Base-by-base conservation (phyloP, 129 eudicot genomes). In the Kitagawia praeruptora region DNA sequence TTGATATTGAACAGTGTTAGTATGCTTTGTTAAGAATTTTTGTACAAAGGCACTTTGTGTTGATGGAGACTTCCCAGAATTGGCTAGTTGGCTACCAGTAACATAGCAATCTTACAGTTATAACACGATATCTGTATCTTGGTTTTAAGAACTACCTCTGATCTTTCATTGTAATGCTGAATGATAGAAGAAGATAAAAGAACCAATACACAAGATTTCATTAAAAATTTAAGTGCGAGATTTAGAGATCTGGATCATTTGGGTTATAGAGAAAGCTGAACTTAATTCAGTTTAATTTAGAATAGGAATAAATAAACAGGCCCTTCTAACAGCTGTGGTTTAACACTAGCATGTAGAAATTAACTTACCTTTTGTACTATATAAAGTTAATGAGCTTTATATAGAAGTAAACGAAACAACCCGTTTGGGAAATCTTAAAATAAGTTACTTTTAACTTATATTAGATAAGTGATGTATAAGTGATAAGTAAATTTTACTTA, bases 321-420 rank as follows among this genome's bases (percentile, higher is more conserved):
- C 14, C 70, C 70, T 2, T 27, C 37, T 25, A 53, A 53, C 25
- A 53, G 61, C 25, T 53, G 61, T 53, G 61, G 25, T 53, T 19
- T 9, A 56, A 23, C 42, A 70, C 40, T 70, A 38, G 21, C 41
- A 16, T 70, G 72, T 54, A 42, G 74, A 37, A 74, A 53, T 64
- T 64, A 11, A 28, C 40, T 58, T 49, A 12, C 64, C 38, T n/a
- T 63, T 80, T 1, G 5, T 42, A 63, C 75, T 23, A 74, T 34
- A 42, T 38, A 81, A 81, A 81, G 79, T 81, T 31, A 16, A 41
- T 21, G 37, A 61, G 75, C 80, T 81, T 81, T 81, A n/a, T n/a
- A 21, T 56, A 44, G 75, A n/a, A n/a, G n/a, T n/a, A n/a, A n/a
- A n/a, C 21, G 44, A 5, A 63, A 44, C 9, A 47, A 21, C 42